phyloP scores from a whole-genome alignment of 108 stramenopile species.

The Fistulifera solaris region DNA sequence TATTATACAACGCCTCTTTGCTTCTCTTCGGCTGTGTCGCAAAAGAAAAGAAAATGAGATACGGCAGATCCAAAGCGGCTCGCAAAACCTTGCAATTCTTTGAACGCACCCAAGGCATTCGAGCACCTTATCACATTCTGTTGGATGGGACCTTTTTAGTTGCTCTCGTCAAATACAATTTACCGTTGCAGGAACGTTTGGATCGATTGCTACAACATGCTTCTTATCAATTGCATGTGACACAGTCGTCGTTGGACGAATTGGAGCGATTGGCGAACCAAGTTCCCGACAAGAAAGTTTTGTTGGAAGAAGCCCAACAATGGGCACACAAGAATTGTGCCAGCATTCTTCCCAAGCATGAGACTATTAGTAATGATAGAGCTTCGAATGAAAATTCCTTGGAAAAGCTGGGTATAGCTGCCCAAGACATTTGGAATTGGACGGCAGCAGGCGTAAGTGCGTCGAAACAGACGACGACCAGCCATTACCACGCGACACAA shows the following conservation, averaged over 20 bases:
- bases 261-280: conserved; percentile 22
- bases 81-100: conserved; percentile 77
- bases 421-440: background rate
- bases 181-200: conserved; percentile 38
- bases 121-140: conserved; percentile 51
- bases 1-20: too few relatives aligned
- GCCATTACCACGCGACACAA: background rate
- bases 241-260: conserved; percentile 38
- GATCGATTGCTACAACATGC: conserved; percentile 30
- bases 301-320: conserved; percentile 23
- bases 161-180: conserved; percentile 49
- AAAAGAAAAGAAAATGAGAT: too few relatives aligned
- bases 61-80: conserved; percentile 76
- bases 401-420: background rate
- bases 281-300: conserved; percentile 12
- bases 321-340: conserved; percentile 22
- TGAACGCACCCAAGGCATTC: conserved; percentile 44
- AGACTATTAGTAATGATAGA: background rate
- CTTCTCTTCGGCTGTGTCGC: too few relatives aligned
- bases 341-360: background rate
- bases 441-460: background rate
- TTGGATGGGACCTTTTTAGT: conserved; percentile 73
- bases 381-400: background rate
- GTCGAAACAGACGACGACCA: background rate
- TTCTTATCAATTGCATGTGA: conserved; percentile 24